Conservation (phyloP, 1,139 yeast species). For the Geotrichum candidum region DNA sequence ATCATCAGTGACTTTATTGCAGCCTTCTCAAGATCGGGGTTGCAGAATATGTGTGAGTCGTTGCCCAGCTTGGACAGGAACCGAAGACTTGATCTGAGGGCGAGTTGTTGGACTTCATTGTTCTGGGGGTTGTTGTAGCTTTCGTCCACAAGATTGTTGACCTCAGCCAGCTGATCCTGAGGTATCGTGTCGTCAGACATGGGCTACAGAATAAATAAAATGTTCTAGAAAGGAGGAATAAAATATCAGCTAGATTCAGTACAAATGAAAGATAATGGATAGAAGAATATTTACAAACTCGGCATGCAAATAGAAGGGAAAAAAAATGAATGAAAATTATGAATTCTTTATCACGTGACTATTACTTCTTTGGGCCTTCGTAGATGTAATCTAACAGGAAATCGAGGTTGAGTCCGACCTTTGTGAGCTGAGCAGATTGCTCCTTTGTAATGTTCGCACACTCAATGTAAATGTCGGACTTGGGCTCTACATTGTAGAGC, state of each 20-base stretch:
- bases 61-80: slow-evolving; percentile 10
- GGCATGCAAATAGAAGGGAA: background rate
- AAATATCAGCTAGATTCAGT: background rate
- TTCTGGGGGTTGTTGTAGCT: slow-evolving; percentile 15
- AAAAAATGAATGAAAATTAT: background rate
- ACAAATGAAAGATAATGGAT: background rate
- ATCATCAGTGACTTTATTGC: slow-evolving; percentile 13
- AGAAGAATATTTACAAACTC: background rate
- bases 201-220: background rate
- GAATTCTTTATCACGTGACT: background rate
- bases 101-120: slow-evolving; percentile 13
- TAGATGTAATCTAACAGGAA: slow-evolving; percentile 33
- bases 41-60: slow-evolving; percentile 14
- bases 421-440: slow-evolving; percentile 58
- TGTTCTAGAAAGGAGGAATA: background rate
- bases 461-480: slow-evolving; percentile 43
- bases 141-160: slow-evolving; percentile 12
- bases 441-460: slow-evolving; percentile 50
- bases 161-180: slow-evolving; percentile 9
- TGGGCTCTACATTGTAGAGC: slow-evolving; percentile 55
- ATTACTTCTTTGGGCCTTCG: slow-evolving; percentile 15
- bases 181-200: slow-evolving; percentile 3
- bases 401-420: slow-evolving; percentile 68
- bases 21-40: slow-evolving; percentile 12
- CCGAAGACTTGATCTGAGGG: slow-evolving; percentile 11